Evolutionary conservation across 108 stramenopile species (phyloP).

Genomic region (Seminavis robusta): DNA sequence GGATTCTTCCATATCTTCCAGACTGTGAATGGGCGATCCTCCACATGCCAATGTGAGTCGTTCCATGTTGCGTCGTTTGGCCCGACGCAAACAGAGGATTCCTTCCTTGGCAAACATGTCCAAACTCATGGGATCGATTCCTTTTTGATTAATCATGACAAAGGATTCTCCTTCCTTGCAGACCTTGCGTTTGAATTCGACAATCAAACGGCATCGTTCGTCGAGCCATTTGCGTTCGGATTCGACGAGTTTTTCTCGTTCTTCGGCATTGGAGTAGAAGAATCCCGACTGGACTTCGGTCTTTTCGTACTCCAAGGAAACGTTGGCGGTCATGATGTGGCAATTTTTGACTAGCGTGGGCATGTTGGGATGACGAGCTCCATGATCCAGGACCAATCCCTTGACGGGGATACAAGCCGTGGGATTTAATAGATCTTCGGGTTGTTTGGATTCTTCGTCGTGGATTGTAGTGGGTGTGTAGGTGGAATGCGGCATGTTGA

Average conservation of each 20-base stretch:
- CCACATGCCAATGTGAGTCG: conserved; percentile 97
- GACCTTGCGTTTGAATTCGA: conserved; percentile 94
- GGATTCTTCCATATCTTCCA: conserved; percentile 89
- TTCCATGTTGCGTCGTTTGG: conserved; percentile 99
- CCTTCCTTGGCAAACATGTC: conserved; percentile 99
- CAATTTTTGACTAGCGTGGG: conserved; percentile 91
- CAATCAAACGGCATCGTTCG: conserved; percentile 91
- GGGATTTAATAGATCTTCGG: too few species aligned
- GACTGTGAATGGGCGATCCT: conserved; percentile 89
- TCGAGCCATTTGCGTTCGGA: conserved; percentile 97
- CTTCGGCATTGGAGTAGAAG: conserved; percentile 93
- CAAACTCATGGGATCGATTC: conserved; percentile 95
- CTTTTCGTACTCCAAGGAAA: conserved; percentile 99
- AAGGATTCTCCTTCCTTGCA: conserved; percentile 91
- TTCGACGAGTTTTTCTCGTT: conserved; percentile 97
- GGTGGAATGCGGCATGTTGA: conserved; percentile 95
- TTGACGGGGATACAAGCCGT: conserved; percentile 87
- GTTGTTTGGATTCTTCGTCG: too few species aligned
- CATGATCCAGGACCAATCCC: conserved; percentile 99
- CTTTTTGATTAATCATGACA: conserved; percentile 99
- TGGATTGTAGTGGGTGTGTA: too few species aligned
- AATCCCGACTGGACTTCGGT: conserved; percentile 96
- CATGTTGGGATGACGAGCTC: conserved; percentile 99
- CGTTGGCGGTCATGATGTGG: conserved; percentile 97
- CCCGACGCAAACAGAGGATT: conserved; percentile 93